Conservation (phyloP, 2,329 filamentous ascomycete genomes). For the Colletotrichum abscissum region DNA sequence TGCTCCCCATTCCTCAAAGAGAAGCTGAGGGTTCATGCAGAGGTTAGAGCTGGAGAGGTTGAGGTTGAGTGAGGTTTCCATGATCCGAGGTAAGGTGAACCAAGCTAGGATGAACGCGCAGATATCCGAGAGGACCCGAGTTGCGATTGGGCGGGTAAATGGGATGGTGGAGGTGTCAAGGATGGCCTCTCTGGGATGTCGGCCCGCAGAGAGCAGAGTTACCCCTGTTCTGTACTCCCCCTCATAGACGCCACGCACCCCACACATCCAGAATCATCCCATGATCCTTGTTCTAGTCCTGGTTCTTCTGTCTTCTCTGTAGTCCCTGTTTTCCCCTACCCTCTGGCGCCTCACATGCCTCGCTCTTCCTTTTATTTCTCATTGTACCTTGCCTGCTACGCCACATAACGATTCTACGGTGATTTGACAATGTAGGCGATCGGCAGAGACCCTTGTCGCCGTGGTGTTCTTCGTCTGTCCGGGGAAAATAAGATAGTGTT, state of each 20-base stretch:
- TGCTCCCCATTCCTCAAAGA: background rate
- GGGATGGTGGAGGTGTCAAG: constrained; percentile 36
- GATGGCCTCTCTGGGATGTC: constrained; percentile 48
- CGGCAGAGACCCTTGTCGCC: background rate
- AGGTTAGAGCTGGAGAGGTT: background rate
- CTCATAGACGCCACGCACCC: constrained; percentile 1
- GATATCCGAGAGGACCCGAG: constrained; percentile 4
- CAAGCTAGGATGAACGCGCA: constrained; percentile 15
- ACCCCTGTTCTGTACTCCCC: background rate
- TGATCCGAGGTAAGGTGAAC: background rate
- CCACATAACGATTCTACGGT: background rate
- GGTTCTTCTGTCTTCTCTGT: background rate
- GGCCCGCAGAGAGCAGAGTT: constrained; percentile 41
- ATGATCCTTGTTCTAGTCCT: background rate
- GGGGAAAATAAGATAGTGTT: background rate
- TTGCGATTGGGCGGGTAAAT: constrained; percentile 41
- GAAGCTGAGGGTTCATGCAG: background rate
- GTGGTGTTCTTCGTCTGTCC: background rate
- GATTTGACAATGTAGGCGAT: background rate
- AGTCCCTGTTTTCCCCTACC: background rate
- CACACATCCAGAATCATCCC: constrained; percentile 6
- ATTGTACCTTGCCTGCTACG: background rate
- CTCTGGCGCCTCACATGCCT: background rate
- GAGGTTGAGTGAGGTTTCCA: constrained; percentile 4
- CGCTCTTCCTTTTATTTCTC: background rate